Evolutionary conservation across 2,329 filamentous ascomycete species (phyloP).

Genomic region (Xylaria sp.): DNA sequence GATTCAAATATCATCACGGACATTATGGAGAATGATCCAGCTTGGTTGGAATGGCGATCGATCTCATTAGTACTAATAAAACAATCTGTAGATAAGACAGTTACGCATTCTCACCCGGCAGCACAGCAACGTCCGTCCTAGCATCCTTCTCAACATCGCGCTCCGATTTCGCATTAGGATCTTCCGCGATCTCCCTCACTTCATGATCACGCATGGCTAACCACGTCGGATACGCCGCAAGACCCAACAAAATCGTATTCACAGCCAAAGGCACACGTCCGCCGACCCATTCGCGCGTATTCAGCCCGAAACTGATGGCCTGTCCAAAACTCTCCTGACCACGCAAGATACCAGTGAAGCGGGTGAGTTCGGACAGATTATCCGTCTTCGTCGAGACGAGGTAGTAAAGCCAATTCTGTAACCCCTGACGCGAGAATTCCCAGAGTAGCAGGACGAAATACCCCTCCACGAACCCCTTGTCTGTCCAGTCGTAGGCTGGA

Average conservation of each 20-base stretch:
- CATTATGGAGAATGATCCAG: no score
- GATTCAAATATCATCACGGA: no score
- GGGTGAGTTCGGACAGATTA: conserved; percentile 48
- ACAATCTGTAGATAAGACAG: no score
- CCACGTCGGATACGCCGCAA: conserved; percentile 31
- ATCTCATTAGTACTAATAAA: no score
- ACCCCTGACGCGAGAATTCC: conserved; percentile 45
- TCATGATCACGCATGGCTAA: conserved; percentile 31
- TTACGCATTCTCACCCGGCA: background rate
- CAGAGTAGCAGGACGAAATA: conserved; percentile 66
- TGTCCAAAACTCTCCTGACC: conserved; percentile 40
- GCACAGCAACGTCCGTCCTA: background rate
- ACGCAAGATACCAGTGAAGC: conserved; percentile 37
- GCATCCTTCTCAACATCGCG: conserved; percentile 22
- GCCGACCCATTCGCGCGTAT: conserved; percentile 36
- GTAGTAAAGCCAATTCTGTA: conserved; percentile 55
- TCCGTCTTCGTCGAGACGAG: conserved; percentile 50
- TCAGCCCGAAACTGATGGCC: conserved; percentile 37
- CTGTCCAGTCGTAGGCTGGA: conserved; percentile 59
- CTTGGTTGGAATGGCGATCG: no score
- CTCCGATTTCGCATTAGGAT: conserved; percentile 6
- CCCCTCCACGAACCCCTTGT: conserved; percentile 57
- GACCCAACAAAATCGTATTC: conserved; percentile 35
- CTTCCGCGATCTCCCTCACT: conserved; percentile 22
- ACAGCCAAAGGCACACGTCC: conserved; percentile 37